Conservation (phyloP, 2,329 filamentous ascomycete species). For the Diplocarpon mali region DNA sequence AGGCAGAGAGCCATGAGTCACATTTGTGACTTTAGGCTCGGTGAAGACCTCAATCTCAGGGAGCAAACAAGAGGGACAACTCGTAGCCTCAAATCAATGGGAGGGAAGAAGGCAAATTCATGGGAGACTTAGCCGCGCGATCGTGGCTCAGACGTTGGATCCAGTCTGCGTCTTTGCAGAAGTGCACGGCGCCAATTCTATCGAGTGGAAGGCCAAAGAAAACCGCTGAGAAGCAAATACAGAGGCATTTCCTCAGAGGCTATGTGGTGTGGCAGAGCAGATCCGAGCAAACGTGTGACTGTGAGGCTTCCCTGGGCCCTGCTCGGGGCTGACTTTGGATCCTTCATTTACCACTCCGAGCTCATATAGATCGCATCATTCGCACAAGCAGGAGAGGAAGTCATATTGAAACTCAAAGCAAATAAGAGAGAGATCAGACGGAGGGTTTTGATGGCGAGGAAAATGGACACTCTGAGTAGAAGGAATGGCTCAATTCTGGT, state of each 20-base stretch:
- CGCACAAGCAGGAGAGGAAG: background rate
- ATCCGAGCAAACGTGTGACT: background rate
- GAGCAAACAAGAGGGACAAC: background rate
- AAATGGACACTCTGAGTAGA: background rate
- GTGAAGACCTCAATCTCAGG: background rate
- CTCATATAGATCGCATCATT: background rate
- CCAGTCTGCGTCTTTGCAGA: too few species aligned
- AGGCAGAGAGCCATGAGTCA: background rate
- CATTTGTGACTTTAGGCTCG: background rate
- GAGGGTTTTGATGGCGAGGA: too few species aligned
- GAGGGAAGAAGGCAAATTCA: background rate
- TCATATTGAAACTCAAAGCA: background rate
- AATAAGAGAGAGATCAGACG: background rate
- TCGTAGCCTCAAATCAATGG: background rate
- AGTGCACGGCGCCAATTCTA: background rate
- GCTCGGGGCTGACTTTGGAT: background rate
- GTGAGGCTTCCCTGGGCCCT: background rate
- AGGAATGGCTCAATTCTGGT: background rate
- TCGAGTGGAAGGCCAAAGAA: slow-evolving; percentile 1
- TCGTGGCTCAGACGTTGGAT: too few species aligned
- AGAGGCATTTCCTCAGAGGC: too few species aligned
- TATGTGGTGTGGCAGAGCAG: background rate
- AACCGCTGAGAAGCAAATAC: background rate
- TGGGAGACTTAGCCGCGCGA: background rate
- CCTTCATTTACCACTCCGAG: background rate